These are phyloP conservation scores for Zalaria obscura DNA, from an alignment of 2,329 filamentous ascomycete genomes.

Conservation along the genomic window DNA sequence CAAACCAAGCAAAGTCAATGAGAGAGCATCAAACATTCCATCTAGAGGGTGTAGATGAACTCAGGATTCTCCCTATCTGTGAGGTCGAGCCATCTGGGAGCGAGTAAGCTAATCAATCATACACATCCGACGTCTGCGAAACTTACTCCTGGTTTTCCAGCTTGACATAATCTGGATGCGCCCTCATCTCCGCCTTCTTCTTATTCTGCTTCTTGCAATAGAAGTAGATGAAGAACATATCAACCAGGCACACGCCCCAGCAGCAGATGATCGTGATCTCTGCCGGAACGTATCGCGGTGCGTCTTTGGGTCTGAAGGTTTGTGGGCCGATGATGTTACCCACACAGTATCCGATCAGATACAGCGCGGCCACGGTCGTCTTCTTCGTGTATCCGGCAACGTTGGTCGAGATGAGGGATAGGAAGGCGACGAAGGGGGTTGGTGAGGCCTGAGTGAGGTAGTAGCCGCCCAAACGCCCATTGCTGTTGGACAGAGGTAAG, in stretches of 20 bases:
- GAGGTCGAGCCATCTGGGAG: conserved; percentile 32
- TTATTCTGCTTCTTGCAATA: conserved; percentile 47
- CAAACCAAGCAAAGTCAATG: too few relatives aligned
- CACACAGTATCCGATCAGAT: conserved; percentile 36
- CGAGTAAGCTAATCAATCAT: neutral
- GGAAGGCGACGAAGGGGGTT: conserved; percentile 48
- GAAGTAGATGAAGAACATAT: conserved; percentile 47
- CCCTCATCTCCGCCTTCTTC: conserved; percentile 40
- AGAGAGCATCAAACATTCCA: neutral
- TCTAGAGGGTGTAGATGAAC: conserved; percentile 45
- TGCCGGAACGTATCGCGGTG: conserved; percentile 46
- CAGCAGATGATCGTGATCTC: conserved; percentile 48
- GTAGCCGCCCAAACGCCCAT: conserved; percentile 49
- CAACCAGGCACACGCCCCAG: conserved; percentile 36
- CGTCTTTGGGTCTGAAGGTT: conserved; percentile 41
- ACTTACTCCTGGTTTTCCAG: conserved; percentile 48
- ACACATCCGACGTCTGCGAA: neutral
- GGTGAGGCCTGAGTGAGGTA: conserved; percentile 49
- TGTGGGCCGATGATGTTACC: conserved; percentile 46
- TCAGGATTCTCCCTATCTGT: conserved; percentile 50
- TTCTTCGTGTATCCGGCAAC: conserved; percentile 46
- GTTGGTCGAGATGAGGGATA: conserved; percentile 50
- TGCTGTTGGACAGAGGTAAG: conserved; percentile 42
- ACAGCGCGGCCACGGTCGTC: conserved; percentile 42
- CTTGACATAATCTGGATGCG: conserved; percentile 42